Conservation (phyloP, 805 yeast genomes). For the Nakazawaea ishiwadae region DNA sequence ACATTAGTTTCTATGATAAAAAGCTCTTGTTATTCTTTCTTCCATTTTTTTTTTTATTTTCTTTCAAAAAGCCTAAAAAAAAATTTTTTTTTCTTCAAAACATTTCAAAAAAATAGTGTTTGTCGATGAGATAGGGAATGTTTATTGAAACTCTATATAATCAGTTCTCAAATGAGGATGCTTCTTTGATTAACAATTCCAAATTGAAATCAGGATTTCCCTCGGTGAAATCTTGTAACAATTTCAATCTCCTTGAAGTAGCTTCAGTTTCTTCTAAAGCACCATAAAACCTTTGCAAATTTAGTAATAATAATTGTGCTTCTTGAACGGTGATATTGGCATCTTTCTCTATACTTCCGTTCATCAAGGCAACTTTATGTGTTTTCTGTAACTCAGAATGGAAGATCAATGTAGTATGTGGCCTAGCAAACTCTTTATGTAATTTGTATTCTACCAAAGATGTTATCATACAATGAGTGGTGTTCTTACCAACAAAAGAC, state of each 20-base stretch:
- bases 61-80: neutral
- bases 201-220: slow-evolving; percentile 67
- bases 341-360: slow-evolving; percentile 76
- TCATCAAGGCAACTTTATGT: slow-evolving; percentile 73
- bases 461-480: slow-evolving; percentile 87
- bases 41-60: too few species aligned
- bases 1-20: too few species aligned
- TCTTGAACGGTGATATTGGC: slow-evolving; percentile 64
- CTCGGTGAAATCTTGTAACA: slow-evolving; percentile 63
- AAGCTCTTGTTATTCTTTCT: too few species aligned
- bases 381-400: slow-evolving; percentile 68
- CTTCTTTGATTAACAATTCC: slow-evolving; percentile 63
- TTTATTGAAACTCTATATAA: neutral
- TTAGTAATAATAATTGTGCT: slow-evolving; percentile 70
- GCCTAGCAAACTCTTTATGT: slow-evolving; percentile 88
- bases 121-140: too few species aligned
- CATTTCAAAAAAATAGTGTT: too few species aligned
- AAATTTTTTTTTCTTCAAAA: slow-evolving; percentile 4
- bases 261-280: slow-evolving; percentile 45
- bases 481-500: slow-evolving; percentile 79
- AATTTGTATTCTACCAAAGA: slow-evolving; percentile 88
- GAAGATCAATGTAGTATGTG: slow-evolving; percentile 87
- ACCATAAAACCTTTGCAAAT: slow-evolving; percentile 81
- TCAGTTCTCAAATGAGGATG: slow-evolving; percentile 61
- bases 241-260: slow-evolving; percentile 42